These are phyloP conservation scores for Mariannaea sp. DNA, from an alignment of 2,329 filamentous ascomycete genomes.

Conservation along the genomic window DNA sequence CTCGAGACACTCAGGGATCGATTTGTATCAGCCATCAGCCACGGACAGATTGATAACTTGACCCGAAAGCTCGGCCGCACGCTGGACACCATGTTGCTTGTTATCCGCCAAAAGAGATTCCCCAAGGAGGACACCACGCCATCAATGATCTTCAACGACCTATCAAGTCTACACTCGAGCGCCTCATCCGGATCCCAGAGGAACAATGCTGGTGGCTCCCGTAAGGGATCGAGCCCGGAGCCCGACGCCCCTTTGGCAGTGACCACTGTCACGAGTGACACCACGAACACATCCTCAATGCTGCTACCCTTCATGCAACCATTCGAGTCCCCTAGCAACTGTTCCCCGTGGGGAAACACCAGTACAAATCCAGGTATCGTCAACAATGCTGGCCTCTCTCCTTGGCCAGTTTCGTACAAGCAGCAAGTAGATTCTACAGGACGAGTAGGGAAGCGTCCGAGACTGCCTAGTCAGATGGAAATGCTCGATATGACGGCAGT, in stretches of 20 bases:
- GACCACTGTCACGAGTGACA: slow-evolving; percentile 19
- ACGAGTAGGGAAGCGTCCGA: slow-evolving; percentile 26
- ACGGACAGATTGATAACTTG: slow-evolving; percentile 27
- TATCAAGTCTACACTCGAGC: slow-evolving; percentile 31
- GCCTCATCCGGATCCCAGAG: slow-evolving; percentile 30
- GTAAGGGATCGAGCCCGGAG: slow-evolving; percentile 31
- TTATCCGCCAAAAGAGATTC: slow-evolving; percentile 28
- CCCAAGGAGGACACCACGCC: slow-evolving; percentile 23
- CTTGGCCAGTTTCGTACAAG: slow-evolving; percentile 30
- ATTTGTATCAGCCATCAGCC: slow-evolving; percentile 24
- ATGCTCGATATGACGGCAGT: slow-evolving; percentile 30
- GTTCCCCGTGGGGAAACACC: slow-evolving; percentile 22
- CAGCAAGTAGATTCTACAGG: slow-evolving; percentile 25
- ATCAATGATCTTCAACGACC: slow-evolving; percentile 32
- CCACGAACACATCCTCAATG: slow-evolving; percentile 21
- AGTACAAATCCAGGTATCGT: neutral
- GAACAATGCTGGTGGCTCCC: slow-evolving; percentile 25
- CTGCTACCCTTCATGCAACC: slow-evolving; percentile 30
- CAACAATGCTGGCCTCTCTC: slow-evolving; percentile 4
- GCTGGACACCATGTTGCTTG: slow-evolving; percentile 21
- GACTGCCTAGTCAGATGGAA: slow-evolving; percentile 29
- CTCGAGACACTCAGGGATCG: slow-evolving; percentile 33
- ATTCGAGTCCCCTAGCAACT: slow-evolving; percentile 19
- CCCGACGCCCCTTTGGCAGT: slow-evolving; percentile 24
- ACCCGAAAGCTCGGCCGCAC: slow-evolving; percentile 28